These are phyloP conservation scores for Sugiyamaella japonica DNA, from an alignment of 1,139 yeast species.

Conservation along the genomic window DNA sequence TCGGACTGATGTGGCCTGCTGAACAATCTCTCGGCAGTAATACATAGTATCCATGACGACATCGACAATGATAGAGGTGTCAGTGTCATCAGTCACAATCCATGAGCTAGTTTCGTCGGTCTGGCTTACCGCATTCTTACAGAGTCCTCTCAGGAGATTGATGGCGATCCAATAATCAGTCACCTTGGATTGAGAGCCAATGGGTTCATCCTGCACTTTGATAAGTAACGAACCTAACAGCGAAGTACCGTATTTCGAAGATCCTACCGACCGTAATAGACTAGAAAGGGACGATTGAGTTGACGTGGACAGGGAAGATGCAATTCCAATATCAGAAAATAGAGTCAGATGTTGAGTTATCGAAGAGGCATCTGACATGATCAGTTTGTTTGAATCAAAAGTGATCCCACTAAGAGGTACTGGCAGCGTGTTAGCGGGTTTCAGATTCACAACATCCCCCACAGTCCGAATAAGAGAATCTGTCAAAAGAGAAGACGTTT, in stretches of 20 bases:
- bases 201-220: conserved; percentile 5
- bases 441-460: conserved; percentile 6
- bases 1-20: conserved; percentile 10
- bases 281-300: conserved; percentile 3
- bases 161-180: conserved; percentile 14
- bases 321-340: conserved; percentile 12
- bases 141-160: conserved; percentile 4
- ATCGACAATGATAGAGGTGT: neutral
- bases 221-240: neutral
- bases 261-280: conserved; percentile 9
- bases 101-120: conserved; percentile 4
- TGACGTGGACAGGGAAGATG: conserved; percentile 2
- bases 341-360: neutral
- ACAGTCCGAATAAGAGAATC: conserved; percentile 14
- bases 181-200: conserved; percentile 6
- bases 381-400: conserved; percentile 7
- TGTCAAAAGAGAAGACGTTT: neutral
- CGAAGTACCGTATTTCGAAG: conserved; percentile 1
- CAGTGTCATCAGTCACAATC: neutral
- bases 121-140: neutral
- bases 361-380: neutral
- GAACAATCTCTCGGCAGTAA: conserved; percentile 11
- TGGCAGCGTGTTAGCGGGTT: conserved; percentile 5
- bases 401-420: conserved; percentile 4
- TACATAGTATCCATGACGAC: conserved; percentile 7